Evolutionary conservation across 2,329 filamentous ascomycete species (phyloP), one percentile per base, ranked within the genome.

Genomic region (Microthyrium microscopicum): DNA sequence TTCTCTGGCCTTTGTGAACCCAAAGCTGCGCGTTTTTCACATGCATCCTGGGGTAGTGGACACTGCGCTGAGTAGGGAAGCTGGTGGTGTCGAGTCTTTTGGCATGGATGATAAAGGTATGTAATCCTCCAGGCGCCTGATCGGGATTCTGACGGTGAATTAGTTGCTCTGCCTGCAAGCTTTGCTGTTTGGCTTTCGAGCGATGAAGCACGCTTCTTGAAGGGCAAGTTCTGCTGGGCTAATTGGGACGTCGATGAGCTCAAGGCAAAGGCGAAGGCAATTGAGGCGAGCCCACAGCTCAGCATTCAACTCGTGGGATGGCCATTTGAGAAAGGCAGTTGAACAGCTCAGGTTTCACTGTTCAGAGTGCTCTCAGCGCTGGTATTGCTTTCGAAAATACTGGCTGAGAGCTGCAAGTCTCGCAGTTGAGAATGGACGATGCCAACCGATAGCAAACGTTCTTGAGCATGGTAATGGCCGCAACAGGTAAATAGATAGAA

Each of bases 11-110:
- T 41, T 40, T 4, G 50, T 52, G 26, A 49, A 57, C 36, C 50
- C 53, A 1, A 40, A 48, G 12, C 40, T 57, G 11, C 52, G 47
- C 8, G 42, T 49, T 4, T 34, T 49, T 1, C 40, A 42, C 5
- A 33, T 57, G 2, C 46, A 56, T 21, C 56, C 54, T 2, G 54
- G 53, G 5, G 40, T 56, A 3, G 42, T 53, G 1, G 42, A 46
- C 5, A 56, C 55, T 5, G 46, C 50, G n/a, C 52, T 54, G 39
- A 31, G 13, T 12, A 17, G 16, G 17, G 17, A 12, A 29, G 19
- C 7, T 18, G 21, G 21, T 9, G 20, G 26, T 7, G 26, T 29
- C 7, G 29, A 6, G 6, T 20, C 15, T 19, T 7, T 9, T 15
- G 26, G 26, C 7, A 12, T 29, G 8, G 26, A 29, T 12, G 26